These are phyloP conservation scores for Colletotrichum sp. DNA, from an alignment of 2,329 filamentous ascomycete species.

Conservation along the genomic window DNA sequence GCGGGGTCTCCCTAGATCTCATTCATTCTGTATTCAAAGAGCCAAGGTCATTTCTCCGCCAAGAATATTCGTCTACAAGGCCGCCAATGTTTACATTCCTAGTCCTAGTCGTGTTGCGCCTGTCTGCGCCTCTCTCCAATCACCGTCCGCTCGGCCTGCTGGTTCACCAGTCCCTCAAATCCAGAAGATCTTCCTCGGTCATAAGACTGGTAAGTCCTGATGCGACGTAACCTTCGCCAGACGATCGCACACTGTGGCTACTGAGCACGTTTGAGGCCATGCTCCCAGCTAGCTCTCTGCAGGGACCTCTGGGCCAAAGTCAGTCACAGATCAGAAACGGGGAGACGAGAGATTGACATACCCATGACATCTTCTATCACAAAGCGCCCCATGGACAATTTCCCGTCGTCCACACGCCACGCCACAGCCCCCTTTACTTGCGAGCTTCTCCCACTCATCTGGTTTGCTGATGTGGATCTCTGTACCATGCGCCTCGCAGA, in stretches of 20 bases:
- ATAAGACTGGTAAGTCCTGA: not conserved
- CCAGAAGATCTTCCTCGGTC: not conserved
- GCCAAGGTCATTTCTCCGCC: not conserved
- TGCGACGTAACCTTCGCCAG: not conserved
- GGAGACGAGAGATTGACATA: not conserved
- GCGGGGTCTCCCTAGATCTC: not conserved
- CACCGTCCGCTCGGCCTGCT: not conserved
- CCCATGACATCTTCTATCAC: not conserved
- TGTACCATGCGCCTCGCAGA: conserved; percentile 64
- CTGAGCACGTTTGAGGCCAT: not conserved
- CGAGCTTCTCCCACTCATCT: conserved; percentile 52
- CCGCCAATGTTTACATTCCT: not conserved
- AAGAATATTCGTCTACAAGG: not conserved
- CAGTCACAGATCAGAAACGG: not conserved
- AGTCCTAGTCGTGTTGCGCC: not conserved
- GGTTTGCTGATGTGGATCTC: conserved; percentile 56
- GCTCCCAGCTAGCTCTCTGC: not conserved
- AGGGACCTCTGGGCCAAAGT: not conserved
- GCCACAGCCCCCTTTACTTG: not conserved
- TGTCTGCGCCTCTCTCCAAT: not conserved
- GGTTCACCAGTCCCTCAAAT: not conserved
- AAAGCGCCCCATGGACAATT: not conserved
- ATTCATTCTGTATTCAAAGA: not conserved
- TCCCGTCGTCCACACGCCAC: not conserved
- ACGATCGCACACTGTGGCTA: not conserved